Conservation (phyloP, 148 eudicot species). For the Pharnaceum exiguum region DNA sequence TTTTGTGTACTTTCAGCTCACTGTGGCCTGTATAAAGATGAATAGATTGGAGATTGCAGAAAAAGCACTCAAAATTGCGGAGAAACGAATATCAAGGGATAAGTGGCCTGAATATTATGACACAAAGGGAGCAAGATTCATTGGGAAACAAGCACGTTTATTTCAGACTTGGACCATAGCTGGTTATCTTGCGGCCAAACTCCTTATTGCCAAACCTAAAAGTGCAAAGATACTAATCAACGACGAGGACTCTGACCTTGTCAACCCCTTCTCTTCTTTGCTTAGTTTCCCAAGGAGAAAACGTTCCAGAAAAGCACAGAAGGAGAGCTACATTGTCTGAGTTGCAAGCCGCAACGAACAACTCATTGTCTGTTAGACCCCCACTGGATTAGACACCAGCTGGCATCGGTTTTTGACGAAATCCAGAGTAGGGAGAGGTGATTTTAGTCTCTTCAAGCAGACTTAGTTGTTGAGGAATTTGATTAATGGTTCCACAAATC, state of each 20-base stretch:
- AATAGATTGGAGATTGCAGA: slow-evolving; percentile 69
- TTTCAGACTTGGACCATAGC: slow-evolving; percentile 91
- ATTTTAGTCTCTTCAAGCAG: too few species aligned
- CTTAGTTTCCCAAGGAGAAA: slow-evolving; percentile 59
- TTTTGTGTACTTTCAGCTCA: slow-evolving; percentile 46
- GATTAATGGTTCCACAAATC: too few species aligned
- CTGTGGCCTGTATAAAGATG: slow-evolving; percentile 91
- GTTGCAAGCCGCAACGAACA: too few species aligned
- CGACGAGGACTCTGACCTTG: slow-evolving; percentile 62
- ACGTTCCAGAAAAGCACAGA: slow-evolving; percentile 42
- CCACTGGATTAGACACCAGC: too few species aligned
- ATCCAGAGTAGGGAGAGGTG: too few species aligned
- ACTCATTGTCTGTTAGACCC: too few species aligned
- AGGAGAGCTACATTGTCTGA: slow-evolving; percentile 57
- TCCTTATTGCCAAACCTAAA: slow-evolving; percentile 59
- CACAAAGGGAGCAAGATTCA: slow-evolving; percentile 68
- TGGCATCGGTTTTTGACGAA: too few species aligned
- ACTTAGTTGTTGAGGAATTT: too few species aligned
- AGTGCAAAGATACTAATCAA: slow-evolving; percentile 62
- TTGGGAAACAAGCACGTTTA: slow-evolving; percentile 77
- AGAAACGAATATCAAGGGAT: slow-evolving; percentile 62
- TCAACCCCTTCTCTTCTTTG: slow-evolving; percentile 58
- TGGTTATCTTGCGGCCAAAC: slow-evolving; percentile 81
- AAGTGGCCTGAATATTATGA: slow-evolving; percentile 91
- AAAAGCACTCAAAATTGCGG: slow-evolving; percentile 68